Conservation (phyloP, 306 rosid species). For the Astragalus membranaceus region DNA sequence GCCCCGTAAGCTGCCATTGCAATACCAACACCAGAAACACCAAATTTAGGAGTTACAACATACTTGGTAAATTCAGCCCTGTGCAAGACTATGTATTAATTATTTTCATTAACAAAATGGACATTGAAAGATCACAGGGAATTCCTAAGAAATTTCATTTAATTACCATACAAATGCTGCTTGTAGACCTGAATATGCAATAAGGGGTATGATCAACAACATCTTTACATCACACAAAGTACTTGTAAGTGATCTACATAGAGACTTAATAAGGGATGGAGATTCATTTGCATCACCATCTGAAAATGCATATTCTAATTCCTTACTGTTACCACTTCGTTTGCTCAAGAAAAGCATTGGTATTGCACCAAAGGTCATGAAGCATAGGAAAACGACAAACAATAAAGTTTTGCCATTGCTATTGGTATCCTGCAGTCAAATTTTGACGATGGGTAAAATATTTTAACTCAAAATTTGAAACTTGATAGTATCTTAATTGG, state of each 20-base stretch:
- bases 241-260: conserved; percentile 46
- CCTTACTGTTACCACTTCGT: conserved; percentile 35
- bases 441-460: not conserved
- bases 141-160: conserved; percentile 20
- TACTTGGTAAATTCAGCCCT: conserved; percentile 87
- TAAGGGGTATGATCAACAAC: conserved; percentile 80
- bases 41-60: conserved; percentile 72
- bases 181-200: conserved; percentile 91
- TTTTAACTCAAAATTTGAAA: conserved; percentile 8
- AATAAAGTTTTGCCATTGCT: conserved; percentile 54
- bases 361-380: conserved; percentile 65
- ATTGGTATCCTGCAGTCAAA: conserved; percentile 55
- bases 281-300: conserved; percentile 30
- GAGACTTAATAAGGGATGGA: conserved; percentile 44
- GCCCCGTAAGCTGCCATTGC: conserved; percentile 97
- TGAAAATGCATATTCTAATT: conserved; percentile 26
- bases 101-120: not conserved
- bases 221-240: conserved; percentile 58
- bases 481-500: not conserved
- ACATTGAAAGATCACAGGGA: conserved; percentile 4
- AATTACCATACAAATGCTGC: conserved; percentile 94
- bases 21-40: conserved; percentile 91
- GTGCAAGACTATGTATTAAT: not conserved
- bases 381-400: conserved; percentile 69
- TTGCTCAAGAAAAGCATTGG: conserved; percentile 73